These are phyloP conservation scores for Nannizziopsis arthrosporioides DNA, from an alignment of 2,329 filamentous ascomycete species.

Conservation along the genomic window DNA sequence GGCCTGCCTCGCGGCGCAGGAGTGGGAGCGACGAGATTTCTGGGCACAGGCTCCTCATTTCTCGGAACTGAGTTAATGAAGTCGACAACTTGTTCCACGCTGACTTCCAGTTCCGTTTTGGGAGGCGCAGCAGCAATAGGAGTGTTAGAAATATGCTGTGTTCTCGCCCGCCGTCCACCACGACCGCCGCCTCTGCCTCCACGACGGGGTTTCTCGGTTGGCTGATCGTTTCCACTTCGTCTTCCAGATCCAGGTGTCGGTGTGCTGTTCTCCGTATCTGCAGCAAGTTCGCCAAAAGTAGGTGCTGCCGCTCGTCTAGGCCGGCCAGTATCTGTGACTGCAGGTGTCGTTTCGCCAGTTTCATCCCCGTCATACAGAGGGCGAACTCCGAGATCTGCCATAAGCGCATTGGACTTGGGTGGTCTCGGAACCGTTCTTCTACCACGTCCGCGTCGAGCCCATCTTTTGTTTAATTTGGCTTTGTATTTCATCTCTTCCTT, in stretches of 20 bases:
- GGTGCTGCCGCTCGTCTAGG: constrained; percentile 40
- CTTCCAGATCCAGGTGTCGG: constrained; percentile 28
- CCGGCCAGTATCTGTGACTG: constrained; percentile 41
- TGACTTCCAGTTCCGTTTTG: constrained; percentile 21
- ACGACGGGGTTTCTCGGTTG: constrained; percentile 23
- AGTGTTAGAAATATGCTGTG: constrained; percentile 19
- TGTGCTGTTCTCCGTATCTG: constrained; percentile 24
- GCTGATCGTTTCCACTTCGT: constrained; percentile 21
- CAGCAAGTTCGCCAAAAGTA: constrained; percentile 34
- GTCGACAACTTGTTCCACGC: constrained; percentile 17
- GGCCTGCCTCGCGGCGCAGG: constrained; percentile 7
- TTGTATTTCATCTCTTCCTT: constrained; percentile 42
- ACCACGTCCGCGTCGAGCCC: constrained; percentile 32
- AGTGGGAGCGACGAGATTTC: background rate
- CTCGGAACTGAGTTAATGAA: constrained; percentile 12
- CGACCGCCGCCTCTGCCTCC: constrained; percentile 25
- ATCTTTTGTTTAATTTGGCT: constrained; percentile 37
- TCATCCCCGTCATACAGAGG: constrained; percentile 37
- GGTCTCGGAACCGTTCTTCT: constrained; percentile 26
- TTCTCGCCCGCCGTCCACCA: constrained; percentile 27
- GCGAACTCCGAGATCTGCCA: constrained; percentile 36
- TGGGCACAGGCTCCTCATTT: constrained; percentile 5
- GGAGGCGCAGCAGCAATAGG: constrained; percentile 18
- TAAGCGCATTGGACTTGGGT: constrained; percentile 39
- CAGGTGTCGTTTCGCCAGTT: constrained; percentile 24